phyloP scores from a whole-genome alignment of 768 basidiomycete species.

The Boletus vinaceobasis region DNA sequence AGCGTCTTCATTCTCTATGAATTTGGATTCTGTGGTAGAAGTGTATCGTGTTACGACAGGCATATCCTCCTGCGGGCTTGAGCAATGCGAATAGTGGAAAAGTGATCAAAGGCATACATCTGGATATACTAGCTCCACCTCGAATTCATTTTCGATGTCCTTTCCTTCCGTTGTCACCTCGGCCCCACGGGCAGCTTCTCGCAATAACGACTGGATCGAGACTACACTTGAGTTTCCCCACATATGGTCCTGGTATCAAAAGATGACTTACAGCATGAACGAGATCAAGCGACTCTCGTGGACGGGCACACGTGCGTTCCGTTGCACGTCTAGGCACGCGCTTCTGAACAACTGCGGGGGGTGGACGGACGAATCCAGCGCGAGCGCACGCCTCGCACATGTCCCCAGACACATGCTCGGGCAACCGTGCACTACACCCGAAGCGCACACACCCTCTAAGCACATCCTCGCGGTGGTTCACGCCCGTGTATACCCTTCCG shows the following conservation, averaged over 20 bases:
- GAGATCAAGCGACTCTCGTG: neutral
- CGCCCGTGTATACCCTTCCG: no score
- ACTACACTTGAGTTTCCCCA: neutral
- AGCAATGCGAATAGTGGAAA: neutral
- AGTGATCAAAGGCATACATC: slow-evolving; percentile 10
- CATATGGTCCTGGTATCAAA: neutral
- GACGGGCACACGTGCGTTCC: neutral
- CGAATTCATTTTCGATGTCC: neutral
- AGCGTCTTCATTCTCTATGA: neutral
- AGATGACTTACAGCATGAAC: neutral
- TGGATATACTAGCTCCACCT: slow-evolving; percentile 23
- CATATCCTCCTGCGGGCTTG: slow-evolving; percentile 4
- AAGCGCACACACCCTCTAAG: slow-evolving; percentile 14
- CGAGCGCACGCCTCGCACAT: slow-evolving; percentile 15
- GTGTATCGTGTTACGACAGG: neutral
- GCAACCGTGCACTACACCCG: slow-evolving; percentile 17
- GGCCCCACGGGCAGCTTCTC: neutral
- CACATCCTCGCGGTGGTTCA: neutral
- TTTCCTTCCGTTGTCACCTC: neutral
- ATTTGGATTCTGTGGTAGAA: neutral
- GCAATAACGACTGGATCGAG: neutral
- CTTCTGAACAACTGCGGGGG: neutral
- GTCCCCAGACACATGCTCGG: neutral
- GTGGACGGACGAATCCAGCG: slow-evolving; percentile 5
- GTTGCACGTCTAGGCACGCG: neutral